Base-by-base conservation (phyloP, 257 asterid genomes). In the Fraxinus anomala region DNA sequence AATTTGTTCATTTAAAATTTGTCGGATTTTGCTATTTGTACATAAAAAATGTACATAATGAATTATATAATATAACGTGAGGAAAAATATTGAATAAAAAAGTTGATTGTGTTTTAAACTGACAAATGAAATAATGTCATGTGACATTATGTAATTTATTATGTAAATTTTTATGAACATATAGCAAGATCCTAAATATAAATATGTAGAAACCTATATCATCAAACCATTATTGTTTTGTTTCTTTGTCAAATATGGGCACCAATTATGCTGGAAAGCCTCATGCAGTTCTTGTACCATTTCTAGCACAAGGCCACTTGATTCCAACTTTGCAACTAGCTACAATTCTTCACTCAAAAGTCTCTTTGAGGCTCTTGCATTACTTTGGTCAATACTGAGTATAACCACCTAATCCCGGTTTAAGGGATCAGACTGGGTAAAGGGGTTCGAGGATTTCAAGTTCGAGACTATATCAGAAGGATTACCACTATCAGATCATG, bases 361-460 rank as follows among this genome's bases (percentile, higher is more conserved):
- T 26, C 28, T 26, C 28, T 26, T 26, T 26, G 28, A 26, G 83
- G 76, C 74, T 83, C 79, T 76, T 72, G 42, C 73, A 23, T 83
- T 51, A 83, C 86, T 31, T 83, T 83, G 19, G 79, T 76, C 79
- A 83, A 83, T 78, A 83, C 86, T 4, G 86, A 83, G 73, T 82
- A 75, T 80, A 82, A 82, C 73, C 86, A 79, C 78, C 73, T 83
- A 42, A n/a, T 79, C 77, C 77, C 28, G 81, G 14, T 76, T 83
- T 19, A 79, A 72, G 24, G 83, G 86, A 1, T 61, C 51, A 1
- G 77, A 72, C 0, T 83, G 83, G 79, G 77, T 83, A 6, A 12
- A 39, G 40, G 82, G 83, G 66, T 78, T 83, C 69, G 56, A 51
- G 0, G 79, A 82, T 31, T 82, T 82, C 73, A 42, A 14, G 49